Base-by-base conservation (phyloP, 2,329 filamentous ascomycete species). In the Sphaerostilbella broomeana region DNA sequence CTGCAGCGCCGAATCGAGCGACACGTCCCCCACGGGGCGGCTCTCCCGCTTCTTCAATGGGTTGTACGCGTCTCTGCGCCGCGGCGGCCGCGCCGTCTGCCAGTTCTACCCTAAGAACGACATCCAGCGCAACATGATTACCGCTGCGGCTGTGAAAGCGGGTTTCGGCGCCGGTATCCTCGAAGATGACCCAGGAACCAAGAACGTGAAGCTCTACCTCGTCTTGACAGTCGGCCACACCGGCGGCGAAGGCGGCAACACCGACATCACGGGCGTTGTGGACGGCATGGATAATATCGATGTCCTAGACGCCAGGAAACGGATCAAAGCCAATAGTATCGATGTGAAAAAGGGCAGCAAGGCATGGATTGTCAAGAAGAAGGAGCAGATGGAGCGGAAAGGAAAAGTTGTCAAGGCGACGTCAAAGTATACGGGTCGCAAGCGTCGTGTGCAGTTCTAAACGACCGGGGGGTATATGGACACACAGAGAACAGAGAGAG, bases 51-150 rank as follows among this genome's bases (percentile, higher is more conserved):
- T 98, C 58, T 98, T 98, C 62, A 87, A 94, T 54, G 87, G 88
- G 0, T 65, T 98, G 2, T 98, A 97, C 63, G 84, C 87, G 0
- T 81, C 80, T 44, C 65, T 98, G 47, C 79, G 81, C 47, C 72
- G 92, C 15, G 92, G 92, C 5, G 92, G 87, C 1, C 75, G 87
- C 25, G 92, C 92, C 0, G 90, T 97, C 11, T 95, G 89, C 59
- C 92, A 98, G 57, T 98, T 98, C 62, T 98, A 98, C 60, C 92
- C 92, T 3, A 95, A 95, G 67, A 97, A 98, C 60, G 84, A 94
- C 51, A 72, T 77, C 47, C 92, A 98, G 67, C 78, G 89, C 56
- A 79, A 76, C 55, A 95, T 98, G 89, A 94, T 98, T 51, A 86
- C 82, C 36, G 75, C 77, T 43, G 92, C 92, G 0, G 92, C 92